Evolutionary conservation across 169 alveolate species (phyloP).

Genomic region (Amoebophrya sp.): DNA sequence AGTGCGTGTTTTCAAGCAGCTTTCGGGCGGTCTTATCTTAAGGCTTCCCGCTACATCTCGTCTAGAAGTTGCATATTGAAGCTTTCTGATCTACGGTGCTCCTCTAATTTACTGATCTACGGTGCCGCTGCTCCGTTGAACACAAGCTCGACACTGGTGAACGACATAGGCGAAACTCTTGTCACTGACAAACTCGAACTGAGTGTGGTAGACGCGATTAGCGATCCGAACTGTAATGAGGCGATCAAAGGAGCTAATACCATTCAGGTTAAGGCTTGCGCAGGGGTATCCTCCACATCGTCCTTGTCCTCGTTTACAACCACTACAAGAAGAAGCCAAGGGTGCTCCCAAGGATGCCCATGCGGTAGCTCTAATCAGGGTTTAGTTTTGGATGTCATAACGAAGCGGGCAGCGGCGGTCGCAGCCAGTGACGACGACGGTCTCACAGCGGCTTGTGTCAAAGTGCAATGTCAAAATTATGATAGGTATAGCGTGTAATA

Average conservation of each 20-base stretch:
- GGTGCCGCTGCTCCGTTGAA: background rate
- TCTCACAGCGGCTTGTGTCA: background rate
- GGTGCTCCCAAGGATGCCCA: no score
- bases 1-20: background rate
- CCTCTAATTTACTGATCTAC: no score
- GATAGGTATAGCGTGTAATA: no score
- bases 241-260: background rate
- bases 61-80: no score
- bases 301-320: no score
- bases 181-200: background rate
- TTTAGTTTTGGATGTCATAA: background rate
- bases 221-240: background rate
- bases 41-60: no score
- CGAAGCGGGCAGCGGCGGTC: background rate
- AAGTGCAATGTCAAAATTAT: background rate
- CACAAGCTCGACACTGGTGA: background rate
- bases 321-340: no score
- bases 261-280: no score
- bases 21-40: background rate
- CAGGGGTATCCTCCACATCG: no score
- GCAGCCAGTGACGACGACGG: constrained; percentile 3
- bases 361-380: no score
- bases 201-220: background rate
- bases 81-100: no score
- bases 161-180: background rate